phyloP scores from a whole-genome alignment of 2,329 filamentous ascomycete species.

The Penicillium glabrum region DNA sequence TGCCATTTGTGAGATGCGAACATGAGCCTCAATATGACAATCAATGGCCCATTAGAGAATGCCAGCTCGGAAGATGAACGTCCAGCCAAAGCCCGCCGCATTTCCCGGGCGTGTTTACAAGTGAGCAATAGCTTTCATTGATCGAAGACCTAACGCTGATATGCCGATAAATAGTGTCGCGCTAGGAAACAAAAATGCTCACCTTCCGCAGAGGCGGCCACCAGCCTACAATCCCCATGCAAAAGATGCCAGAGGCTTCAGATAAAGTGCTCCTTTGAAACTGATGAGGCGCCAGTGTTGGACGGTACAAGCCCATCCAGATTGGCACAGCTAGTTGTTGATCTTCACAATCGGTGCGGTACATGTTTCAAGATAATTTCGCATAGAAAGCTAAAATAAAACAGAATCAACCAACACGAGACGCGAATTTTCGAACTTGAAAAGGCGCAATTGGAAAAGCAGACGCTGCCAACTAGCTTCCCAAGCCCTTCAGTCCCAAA shows the following conservation, averaged over 20 bases:
- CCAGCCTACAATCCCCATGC: constrained; percentile 9
- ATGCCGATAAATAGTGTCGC: constrained; percentile 10
- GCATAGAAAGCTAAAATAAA: not conserved
- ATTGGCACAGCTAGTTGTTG: constrained; percentile 14
- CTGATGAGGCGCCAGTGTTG: constrained; percentile 2
- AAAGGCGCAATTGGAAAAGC: not conserved
- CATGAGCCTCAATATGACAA: not conserved
- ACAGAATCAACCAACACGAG: not conserved
- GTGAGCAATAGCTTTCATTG: constrained; percentile 1
- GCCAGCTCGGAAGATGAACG: constrained; percentile 9
- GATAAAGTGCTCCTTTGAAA: constrained; percentile 16
- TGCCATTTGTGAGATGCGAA: not conserved
- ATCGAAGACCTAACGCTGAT: not conserved
- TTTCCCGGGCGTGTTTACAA: constrained; percentile 21
- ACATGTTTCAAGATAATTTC: not conserved
- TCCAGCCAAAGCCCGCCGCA: constrained; percentile 14
- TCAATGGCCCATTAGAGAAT: not conserved
- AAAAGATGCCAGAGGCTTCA: constrained; percentile 9
- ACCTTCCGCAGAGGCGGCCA: constrained; percentile 1
- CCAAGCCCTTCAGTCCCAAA: not conserved
- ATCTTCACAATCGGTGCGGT: constrained; percentile 10
- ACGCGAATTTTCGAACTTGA: not conserved
- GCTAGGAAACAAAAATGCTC: constrained; percentile 16
- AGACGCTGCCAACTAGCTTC: not conserved
- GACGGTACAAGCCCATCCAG: constrained; percentile 10